A percentile compares a stretch with the other conserved stretches of the same genome.
Conservation (phyloP, 208 protist species). For the Acanthamoeba lugdunensis region DNA sequence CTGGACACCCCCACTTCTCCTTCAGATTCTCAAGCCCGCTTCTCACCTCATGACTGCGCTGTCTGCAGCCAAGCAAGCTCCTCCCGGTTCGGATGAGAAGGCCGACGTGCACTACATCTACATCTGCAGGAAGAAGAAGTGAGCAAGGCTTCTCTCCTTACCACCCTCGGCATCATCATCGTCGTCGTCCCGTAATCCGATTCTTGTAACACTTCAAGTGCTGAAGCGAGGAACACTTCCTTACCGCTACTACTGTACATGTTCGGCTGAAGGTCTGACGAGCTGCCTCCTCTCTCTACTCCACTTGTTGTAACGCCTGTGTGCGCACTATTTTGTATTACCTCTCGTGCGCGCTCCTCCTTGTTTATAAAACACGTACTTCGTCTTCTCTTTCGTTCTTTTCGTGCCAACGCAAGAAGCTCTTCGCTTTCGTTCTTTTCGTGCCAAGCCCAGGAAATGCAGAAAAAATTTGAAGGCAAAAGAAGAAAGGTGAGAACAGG, state of each 20-base stretch:
- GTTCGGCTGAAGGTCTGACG: too few relatives aligned
- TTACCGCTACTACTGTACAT: too few relatives aligned
- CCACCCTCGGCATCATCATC: neutral
- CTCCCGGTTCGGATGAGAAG: neutral
- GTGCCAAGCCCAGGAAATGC: neutral
- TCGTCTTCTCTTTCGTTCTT: neutral
- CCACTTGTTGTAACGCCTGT: too few relatives aligned
- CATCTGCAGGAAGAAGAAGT: slow-evolving; percentile 19
- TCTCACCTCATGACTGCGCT: neutral
- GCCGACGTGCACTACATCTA: slow-evolving; percentile 31
- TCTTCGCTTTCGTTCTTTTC: neutral
- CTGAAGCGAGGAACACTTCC: too few relatives aligned
- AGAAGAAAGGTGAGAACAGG: neutral
- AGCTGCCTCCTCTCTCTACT: too few relatives aligned
- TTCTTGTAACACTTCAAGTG: slow-evolving; percentile 27
- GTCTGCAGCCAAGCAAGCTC: neutral
- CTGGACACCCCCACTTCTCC: neutral
- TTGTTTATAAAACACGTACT: too few relatives aligned
- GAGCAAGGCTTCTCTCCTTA: neutral
- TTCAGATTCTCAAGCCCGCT: neutral
- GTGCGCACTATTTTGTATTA: too few relatives aligned
- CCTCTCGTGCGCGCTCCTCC: too few relatives aligned
- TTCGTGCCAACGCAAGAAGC: neutral
- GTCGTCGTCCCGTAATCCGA: neutral
- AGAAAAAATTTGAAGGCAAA: too few relatives aligned